These are phyloP conservation scores for Encephalitozoon romaleae DNA, from an alignment of 371 early-diverging fungal species.

Conservation along the genomic window DNA sequence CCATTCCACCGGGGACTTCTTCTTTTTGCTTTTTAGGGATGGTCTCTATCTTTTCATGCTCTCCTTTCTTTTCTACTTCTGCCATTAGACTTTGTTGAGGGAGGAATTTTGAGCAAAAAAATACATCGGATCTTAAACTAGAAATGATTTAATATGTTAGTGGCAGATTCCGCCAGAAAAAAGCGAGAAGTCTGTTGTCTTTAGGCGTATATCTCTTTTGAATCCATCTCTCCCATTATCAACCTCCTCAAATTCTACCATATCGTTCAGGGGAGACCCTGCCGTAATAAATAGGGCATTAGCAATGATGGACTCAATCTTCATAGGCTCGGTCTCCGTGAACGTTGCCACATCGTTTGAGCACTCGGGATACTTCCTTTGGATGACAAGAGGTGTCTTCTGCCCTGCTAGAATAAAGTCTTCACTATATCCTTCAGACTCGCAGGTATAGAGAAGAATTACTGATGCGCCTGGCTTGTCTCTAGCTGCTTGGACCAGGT, in stretches of 20 bases:
- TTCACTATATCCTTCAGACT: constrained; percentile 13
- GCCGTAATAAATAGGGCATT: constrained; percentile 15
- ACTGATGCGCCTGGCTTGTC: neutral
- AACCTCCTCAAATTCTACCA: constrained; percentile 16
- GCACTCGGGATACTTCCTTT: neutral
- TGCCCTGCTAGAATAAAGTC: constrained; percentile 10
- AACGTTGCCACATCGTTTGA: constrained; percentile 13
- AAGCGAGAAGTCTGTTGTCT: neutral
- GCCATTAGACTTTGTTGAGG: neutral
- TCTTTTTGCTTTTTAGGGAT: neutral
- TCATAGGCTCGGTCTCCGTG: constrained; percentile 24
- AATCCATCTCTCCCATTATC: constrained; percentile 22
- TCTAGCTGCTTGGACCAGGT: neutral
- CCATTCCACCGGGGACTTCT: neutral
- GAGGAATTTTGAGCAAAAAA: neutral
- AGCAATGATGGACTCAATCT: constrained; percentile 17
- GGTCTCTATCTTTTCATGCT: neutral
- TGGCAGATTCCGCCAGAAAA: neutral
- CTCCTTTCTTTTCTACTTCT: neutral
- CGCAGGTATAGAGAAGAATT: constrained; percentile 24
- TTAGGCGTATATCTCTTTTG: neutral
- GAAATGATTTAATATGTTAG: constrained; percentile 6
- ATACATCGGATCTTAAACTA: neutral
- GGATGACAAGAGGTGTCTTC: constrained; percentile 3
- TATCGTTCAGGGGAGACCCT: constrained; percentile 5